Base-by-base conservation (phyloP, 768 basidiomycete species). In the Tylopilus intermedius region DNA sequence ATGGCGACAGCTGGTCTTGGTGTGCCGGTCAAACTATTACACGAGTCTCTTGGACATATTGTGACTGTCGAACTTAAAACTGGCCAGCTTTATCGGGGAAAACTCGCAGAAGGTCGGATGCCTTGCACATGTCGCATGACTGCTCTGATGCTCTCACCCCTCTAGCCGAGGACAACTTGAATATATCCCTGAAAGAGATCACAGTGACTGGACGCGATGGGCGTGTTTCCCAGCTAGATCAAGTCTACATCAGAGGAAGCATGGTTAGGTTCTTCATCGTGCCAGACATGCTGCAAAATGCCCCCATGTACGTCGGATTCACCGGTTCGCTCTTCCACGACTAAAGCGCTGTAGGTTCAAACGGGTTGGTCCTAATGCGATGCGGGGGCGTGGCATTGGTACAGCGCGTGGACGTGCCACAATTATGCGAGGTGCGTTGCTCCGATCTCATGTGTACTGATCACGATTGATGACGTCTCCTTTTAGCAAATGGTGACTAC, bases 211-310 rank as follows among this genome's bases (percentile, higher is more conserved):
- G 90, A 49, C 84, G 96, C 49, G 96, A 99, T 78, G 96, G 96
- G 24, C 91, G 96, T 63, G 93, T 99, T 27, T 96, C 96, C 11
- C 96, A 99, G 69, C 79, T 99, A 47, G 96, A 98, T 75, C 95
- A 97, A 71, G 95, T 97, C 30, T 99, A 99, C 73, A 99, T 99
- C 62, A 80, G 96, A 62, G 96, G 96, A 53, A 94, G 93, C 69
- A 96, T 97, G 90, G 78, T 97, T 59, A 81, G 96, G 59, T 98
- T 96, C 78, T 95, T 98, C 75, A 97, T 98, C 70, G 96, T 99
- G 21, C 96, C 96, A 50, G 96, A 98, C 72, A 97, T 99, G 90
- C 76, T 99, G 61, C 90, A 97, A 68, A 98, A 98, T 69, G 96
- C 96, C 13, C 96, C 96, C 18, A 99, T 99, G 96, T 94, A 67